Evolutionary conservation across 2,329 filamentous ascomycete species (phyloP).

Genomic region (Alternaria solani): DNA sequence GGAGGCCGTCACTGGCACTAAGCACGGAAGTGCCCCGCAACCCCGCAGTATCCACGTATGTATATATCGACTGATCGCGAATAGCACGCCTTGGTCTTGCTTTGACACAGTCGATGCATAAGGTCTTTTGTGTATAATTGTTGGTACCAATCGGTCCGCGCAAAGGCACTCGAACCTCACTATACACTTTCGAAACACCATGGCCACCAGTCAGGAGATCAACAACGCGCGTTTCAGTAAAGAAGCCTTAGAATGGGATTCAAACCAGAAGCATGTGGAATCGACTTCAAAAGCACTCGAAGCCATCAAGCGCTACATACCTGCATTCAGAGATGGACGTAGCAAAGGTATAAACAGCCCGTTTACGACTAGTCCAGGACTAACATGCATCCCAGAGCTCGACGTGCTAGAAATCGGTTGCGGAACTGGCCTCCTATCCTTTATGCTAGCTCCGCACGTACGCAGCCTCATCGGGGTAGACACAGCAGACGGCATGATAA

Average conservation of each 20-base stretch:
- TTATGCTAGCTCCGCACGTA: slow-evolving; percentile 59
- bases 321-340: slow-evolving; percentile 42
- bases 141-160: background rate
- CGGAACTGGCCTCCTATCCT: slow-evolving; percentile 64
- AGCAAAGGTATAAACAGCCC: slow-evolving; percentile 30
- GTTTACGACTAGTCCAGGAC: background rate
- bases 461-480: slow-evolving; percentile 62
- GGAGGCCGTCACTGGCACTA: background rate
- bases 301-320: slow-evolving; percentile 55
- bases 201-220: slow-evolving; percentile 26
- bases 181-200: background rate
- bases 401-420: slow-evolving; percentile 66
- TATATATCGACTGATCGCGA: no score
- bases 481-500: slow-evolving; percentile 64
- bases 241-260: slow-evolving; percentile 64
- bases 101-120: background rate
- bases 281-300: slow-evolving; percentile 56
- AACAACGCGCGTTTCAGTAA: slow-evolving; percentile 62
- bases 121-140: background rate
- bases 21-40: background rate
- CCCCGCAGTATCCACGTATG: background rate
- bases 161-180: background rate
- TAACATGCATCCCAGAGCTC: slow-evolving; percentile 31
- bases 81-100: background rate
- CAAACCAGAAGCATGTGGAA: slow-evolving; percentile 59